phyloP scores from a whole-genome alignment of 1,139 yeast species.

The Groenewaldozyma auringiensis region DNA sequence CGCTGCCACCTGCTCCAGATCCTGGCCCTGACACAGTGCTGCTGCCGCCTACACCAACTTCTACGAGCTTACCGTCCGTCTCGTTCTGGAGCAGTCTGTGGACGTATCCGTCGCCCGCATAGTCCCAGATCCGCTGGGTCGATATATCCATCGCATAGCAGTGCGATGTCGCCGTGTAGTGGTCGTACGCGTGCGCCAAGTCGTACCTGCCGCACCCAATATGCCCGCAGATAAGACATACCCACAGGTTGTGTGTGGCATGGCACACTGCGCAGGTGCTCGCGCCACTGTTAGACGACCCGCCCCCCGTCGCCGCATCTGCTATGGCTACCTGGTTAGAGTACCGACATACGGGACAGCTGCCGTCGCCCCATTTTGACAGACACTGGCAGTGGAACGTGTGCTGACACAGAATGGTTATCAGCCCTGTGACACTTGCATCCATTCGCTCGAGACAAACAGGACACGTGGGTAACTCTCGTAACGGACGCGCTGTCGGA shows the following conservation, averaged over 20 bases:
- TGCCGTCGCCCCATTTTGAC: constrained; percentile 83
- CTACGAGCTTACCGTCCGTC: constrained; percentile 23
- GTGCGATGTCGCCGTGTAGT: constrained; percentile 70
- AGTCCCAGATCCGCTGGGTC: constrained; percentile 92
- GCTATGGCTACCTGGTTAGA: constrained; percentile 38
- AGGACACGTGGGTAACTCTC: constrained; percentile 87
- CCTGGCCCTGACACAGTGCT: neutral
- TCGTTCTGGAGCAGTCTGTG: constrained; percentile 81
- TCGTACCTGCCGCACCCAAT: constrained; percentile 90
- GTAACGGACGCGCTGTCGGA: constrained; percentile 30
- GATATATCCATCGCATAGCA: constrained; percentile 86
- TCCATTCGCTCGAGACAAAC: constrained; percentile 92
- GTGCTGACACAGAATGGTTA: constrained; percentile 89
- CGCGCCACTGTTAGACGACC: constrained; percentile 2
- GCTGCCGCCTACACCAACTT: constrained; percentile 6
- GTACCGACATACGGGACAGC: constrained; percentile 88
- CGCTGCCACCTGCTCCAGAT: constrained; percentile 6
- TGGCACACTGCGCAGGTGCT: constrained; percentile 46
- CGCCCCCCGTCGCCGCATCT: constrained; percentile 13
- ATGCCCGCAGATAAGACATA: constrained; percentile 82
- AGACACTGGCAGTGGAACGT: constrained; percentile 89
- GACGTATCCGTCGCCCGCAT: constrained; percentile 85
- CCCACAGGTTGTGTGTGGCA: constrained; percentile 70
- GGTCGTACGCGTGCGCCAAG: constrained; percentile 79
- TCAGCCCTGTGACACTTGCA: constrained; percentile 65